phyloP scores from a whole-genome alignment of 176 grass and related monocot species.

The Phoenix roebelenii region DNA sequence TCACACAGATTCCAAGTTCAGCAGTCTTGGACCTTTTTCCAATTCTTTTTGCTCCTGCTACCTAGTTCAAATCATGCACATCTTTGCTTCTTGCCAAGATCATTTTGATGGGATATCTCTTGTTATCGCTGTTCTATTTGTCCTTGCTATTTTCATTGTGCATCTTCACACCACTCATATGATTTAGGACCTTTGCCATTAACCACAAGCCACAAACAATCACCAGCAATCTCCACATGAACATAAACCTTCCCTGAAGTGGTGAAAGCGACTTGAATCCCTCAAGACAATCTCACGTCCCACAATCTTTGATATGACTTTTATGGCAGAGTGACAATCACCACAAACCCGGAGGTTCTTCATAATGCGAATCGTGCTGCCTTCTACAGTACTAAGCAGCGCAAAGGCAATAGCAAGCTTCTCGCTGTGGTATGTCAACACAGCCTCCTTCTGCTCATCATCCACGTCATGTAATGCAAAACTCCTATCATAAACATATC shows the following conservation, averaged over 20 bases:
- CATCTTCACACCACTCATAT: too few species aligned
- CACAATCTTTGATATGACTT: constrained; percentile 31
- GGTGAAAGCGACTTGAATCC: constrained; percentile 36
- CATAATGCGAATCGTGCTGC: constrained; percentile 44
- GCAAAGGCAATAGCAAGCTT: constrained; percentile 43
- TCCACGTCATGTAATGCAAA: constrained; percentile 49
- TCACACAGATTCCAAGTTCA: too few species aligned
- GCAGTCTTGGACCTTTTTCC: too few species aligned
- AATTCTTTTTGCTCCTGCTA: too few species aligned
- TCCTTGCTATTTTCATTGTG: too few species aligned
- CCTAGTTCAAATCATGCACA: too few species aligned
- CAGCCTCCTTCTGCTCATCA: constrained; percentile 37
- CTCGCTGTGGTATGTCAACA: constrained; percentile 34
- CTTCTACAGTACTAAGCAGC: constrained; percentile 28
- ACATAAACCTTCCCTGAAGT: constrained; percentile 44
- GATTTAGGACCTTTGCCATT: too few species aligned
- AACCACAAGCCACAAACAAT: not conserved
- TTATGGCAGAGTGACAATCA: constrained; percentile 39
- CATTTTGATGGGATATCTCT: too few species aligned
- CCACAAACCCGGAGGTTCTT: constrained; percentile 44
- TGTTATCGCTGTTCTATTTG: too few species aligned
- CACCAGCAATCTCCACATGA: constrained; percentile 40
- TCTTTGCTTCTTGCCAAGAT: too few species aligned
- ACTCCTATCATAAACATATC: constrained; percentile 35
- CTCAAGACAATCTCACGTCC: constrained; percentile 37